Conservation (phyloP, 805 yeast species). For the Brettanomyces anomalus region DNA sequence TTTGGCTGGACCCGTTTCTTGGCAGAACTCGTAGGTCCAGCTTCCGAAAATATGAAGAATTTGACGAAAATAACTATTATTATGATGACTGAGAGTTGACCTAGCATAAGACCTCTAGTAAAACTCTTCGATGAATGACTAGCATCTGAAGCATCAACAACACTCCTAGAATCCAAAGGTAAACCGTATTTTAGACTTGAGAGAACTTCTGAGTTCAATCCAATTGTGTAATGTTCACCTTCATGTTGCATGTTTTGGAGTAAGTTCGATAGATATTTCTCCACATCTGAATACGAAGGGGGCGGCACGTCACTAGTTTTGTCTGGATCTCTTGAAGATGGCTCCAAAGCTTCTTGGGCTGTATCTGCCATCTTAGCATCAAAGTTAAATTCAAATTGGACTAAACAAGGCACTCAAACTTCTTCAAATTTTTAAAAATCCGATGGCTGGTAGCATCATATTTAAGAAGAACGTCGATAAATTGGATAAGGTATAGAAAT, state of each 20-base stretch:
- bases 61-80: conserved; percentile 56
- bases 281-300: conserved; percentile 8
- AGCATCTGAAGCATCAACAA: not conserved
- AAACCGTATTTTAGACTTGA: not conserved
- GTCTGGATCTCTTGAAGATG: too few relatives aligned
- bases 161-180: not conserved
- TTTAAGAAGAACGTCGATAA: too few relatives aligned
- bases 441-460: too few relatives aligned
- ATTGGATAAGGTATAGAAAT: too few relatives aligned
- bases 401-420: too few relatives aligned
- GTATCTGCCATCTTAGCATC: too few relatives aligned
- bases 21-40: conserved; percentile 34
- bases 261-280: conserved; percentile 14
- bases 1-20: conserved; percentile 14
- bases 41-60: conserved; percentile 70
- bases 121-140: conserved; percentile 29
- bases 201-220: not conserved
- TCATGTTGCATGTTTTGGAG: conserved; percentile 2
- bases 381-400: too few relatives aligned
- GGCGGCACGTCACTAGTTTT: not conserved
- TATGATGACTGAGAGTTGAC: conserved; percentile 64
- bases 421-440: too few relatives aligned
- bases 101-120: conserved; percentile 65
- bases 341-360: too few relatives aligned
- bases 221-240: not conserved